A percentile compares a stretch with the other conserved stretches of the same genome.
Evolutionary conservation across 352 stramenopile species (phyloP).

Genomic region (Plasmopara muralis): DNA sequence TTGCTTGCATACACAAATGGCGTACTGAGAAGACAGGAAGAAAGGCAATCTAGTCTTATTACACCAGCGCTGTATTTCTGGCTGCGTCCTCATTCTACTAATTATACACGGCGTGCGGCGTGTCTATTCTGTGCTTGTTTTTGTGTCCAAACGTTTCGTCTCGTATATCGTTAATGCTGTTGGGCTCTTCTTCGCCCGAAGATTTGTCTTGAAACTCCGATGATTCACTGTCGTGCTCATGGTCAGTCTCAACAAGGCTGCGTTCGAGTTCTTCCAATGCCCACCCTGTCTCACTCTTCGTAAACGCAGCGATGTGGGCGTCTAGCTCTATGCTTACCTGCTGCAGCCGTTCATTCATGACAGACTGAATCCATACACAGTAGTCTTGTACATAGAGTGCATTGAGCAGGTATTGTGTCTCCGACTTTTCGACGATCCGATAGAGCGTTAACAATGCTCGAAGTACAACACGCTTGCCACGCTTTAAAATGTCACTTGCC

Average conservation of each 20-base stretch:
- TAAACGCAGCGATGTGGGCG: constrained; percentile 30
- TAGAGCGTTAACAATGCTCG: constrained; percentile 88
- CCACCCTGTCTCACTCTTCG: constrained; percentile 69
- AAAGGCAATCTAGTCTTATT: constrained; percentile 9
- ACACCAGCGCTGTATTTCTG: constrained; percentile 9
- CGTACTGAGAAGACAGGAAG: not conserved
- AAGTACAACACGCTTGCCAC: constrained; percentile 86
- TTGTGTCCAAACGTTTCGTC: constrained; percentile 1
- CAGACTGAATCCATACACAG: constrained; percentile 78
- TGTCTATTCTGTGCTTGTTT: constrained; percentile 10
- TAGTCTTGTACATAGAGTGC: constrained; percentile 95
- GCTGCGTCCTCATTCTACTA: constrained; percentile 15
- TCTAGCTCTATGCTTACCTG: constrained; percentile 32
- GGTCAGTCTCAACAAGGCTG: constrained; percentile 38
- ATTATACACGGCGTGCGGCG: constrained; percentile 27
- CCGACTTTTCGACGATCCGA: constrained; percentile 89
- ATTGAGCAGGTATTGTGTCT: constrained; percentile 96
- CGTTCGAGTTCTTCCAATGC: constrained; percentile 66
- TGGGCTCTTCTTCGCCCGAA: constrained; percentile 26
- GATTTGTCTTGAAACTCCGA: constrained; percentile 27
- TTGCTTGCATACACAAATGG: not conserved
- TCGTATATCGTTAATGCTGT: constrained; percentile 8
- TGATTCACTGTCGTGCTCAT: constrained; percentile 18
- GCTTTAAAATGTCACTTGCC: constrained; percentile 75
- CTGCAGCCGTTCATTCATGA: constrained; percentile 42